Evolutionary conservation across 768 basidiomycete genomes (phyloP).

Genomic region (Suillus luteus): DNA sequence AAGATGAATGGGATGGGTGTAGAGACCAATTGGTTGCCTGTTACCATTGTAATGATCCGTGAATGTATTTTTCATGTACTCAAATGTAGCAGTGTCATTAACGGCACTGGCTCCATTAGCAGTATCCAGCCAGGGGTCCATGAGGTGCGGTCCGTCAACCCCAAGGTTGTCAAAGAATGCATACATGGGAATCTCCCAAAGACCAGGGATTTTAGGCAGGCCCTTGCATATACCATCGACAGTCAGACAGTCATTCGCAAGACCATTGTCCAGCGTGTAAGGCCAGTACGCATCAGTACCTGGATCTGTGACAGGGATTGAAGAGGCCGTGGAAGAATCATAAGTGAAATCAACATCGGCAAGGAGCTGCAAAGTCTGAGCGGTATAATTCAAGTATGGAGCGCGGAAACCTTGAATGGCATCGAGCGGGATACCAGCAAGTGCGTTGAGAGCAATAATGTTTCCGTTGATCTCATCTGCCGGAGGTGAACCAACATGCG

Average conservation of each 20-base stretch:
- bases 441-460: constrained; percentile 74
- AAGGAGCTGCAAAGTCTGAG: constrained; percentile 61
- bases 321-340: constrained; percentile 63
- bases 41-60: constrained; percentile 72
- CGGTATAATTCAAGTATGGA: constrained; percentile 69
- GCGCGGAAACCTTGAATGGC: constrained; percentile 75
- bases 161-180: constrained; percentile 68
- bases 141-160: constrained; percentile 60
- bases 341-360: constrained; percentile 63
- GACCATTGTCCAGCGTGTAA: constrained; percentile 76
- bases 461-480: constrained; percentile 75
- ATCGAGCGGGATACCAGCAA: constrained; percentile 71
- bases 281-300: constrained; percentile 82
- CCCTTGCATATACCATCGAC: constrained; percentile 63
- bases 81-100: constrained; percentile 65
- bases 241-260: constrained; percentile 74
- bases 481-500: constrained; percentile 67
- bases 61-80: constrained; percentile 76
- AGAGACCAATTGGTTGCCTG: constrained; percentile 78
- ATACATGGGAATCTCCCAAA: constrained; percentile 89
- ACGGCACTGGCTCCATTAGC: constrained; percentile 52
- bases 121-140: constrained; percentile 81
- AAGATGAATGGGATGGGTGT: constrained; percentile 80
- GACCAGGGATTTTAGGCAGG: constrained; percentile 68
- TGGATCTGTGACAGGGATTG: constrained; percentile 65